Evolutionary conservation across 2,329 filamentous ascomycete species (phyloP).

Genomic region (Ceratocystis papillata): DNA sequence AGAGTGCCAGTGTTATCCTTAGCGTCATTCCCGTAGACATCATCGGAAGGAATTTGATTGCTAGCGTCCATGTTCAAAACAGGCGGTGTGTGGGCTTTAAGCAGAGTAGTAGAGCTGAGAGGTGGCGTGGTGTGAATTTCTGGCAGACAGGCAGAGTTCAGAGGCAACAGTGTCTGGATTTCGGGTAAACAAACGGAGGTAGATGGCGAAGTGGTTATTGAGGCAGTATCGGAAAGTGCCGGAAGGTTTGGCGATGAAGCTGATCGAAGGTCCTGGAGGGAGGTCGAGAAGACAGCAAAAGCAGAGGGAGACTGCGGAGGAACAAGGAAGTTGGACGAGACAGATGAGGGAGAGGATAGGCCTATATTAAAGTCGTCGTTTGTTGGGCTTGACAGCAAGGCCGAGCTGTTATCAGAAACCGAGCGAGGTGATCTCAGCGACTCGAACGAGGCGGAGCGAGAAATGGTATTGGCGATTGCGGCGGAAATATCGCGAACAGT

Average conservation of each 20-base stretch:
- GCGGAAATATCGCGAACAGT: constrained; percentile 39
- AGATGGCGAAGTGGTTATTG: background rate
- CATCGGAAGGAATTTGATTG: constrained; percentile 64
- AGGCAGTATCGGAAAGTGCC: background rate
- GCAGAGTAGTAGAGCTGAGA: constrained; percentile 33
- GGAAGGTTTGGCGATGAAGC: background rate
- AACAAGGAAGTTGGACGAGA: constrained; percentile 24
- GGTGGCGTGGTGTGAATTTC: background rate
- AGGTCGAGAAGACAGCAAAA: constrained; percentile 23
- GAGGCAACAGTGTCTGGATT: background rate
- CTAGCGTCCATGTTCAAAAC: constrained; percentile 57
- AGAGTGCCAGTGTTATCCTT: constrained; percentile 50
- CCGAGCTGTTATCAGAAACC: constrained; percentile 26
- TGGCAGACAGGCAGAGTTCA: background rate
- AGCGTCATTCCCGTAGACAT: constrained; percentile 56
- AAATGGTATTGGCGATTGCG: constrained; percentile 20
- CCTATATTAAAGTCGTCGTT: constrained; percentile 24
- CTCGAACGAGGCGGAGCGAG: constrained; percentile 21
- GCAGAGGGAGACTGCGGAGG: constrained; percentile 29
- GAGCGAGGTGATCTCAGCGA: constrained; percentile 25
- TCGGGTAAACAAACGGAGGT: background rate
- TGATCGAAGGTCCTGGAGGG: constrained; percentile 18
- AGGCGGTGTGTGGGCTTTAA: constrained; percentile 42
- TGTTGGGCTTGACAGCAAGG: constrained; percentile 27
- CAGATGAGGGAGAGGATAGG: constrained; percentile 17